phyloP scores from a whole-genome alignment of 129 eudicot genomes.

The Deinandra increscens region DNA sequence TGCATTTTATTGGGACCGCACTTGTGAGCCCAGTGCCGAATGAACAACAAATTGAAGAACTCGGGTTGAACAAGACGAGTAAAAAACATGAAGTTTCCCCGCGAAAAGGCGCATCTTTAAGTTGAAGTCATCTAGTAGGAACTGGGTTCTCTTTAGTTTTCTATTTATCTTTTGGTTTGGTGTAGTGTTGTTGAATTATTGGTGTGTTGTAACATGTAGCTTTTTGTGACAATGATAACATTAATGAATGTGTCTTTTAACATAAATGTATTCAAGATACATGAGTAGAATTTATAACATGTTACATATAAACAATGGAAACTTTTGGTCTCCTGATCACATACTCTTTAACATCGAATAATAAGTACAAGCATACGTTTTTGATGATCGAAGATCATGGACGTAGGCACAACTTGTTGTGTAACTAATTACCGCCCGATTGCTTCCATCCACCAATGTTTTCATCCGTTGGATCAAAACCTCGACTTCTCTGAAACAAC shows the following conservation, averaged over 20 bases:
- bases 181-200: conserved; percentile 11
- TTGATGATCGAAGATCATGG: not conserved
- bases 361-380: too few species aligned
- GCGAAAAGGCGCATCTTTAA: conserved; percentile 33
- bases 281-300: not conserved
- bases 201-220: conserved; percentile 22
- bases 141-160: not conserved
- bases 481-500: conserved; percentile 47
- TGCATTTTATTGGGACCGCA: conserved; percentile 70
- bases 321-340: too few species aligned
- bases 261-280: too few species aligned
- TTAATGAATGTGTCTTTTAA: too few species aligned
- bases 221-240: conserved; percentile 25
- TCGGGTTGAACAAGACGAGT: conserved; percentile 48
- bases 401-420: not conserved
- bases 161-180: conserved; percentile 8
- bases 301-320: not conserved
- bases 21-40: conserved; percentile 60
- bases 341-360: too few species aligned
- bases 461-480: conserved; percentile 35
- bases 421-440: conserved; percentile 39
- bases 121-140: not conserved
- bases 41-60: conserved; percentile 66
- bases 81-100: conserved; percentile 31
- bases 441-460: conserved; percentile 63